Base-by-base conservation (phyloP, 805 yeast genomes). In the Saturnispora galanensis region DNA sequence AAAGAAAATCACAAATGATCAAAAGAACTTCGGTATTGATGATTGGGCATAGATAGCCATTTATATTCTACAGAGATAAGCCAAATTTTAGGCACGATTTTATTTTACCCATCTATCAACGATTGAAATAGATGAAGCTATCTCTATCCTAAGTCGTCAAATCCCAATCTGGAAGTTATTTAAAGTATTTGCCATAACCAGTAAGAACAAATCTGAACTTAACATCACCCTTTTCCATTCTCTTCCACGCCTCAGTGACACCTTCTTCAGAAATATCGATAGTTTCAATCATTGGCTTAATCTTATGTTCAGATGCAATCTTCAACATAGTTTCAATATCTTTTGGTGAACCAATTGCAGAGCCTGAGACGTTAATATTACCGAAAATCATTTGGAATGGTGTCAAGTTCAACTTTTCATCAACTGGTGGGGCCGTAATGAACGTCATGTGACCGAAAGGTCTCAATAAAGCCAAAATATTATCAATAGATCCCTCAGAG, bases 201-300 rank as follows among this genome's bases (percentile, higher is more conserved):
- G 72, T 69, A 47, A 75, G 65, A 15, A 73, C 74, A 52, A 71
- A 72, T 65, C 81, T 70, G 56, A 71, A 76, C 52, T 69, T 69
- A 16, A 71, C 73, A 49, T 74, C 76, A 53, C 76, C 76, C 7
- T 62, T 52, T 26, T 63, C 64, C 57, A 71, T 62, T 59, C 75
- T 69, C 33, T 65, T 60, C 62, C 73, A 71, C 1, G 71, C 77
- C 34, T 56, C 55, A 8, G 60, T 54, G 35, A 71, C 68, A 50
- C 64, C 65, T 35, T 61, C 65, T 51, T 64, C 76, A 47, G 59
- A 55, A 37, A 75, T 67, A 29, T 71, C 74, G 29, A 74, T 55
- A 30, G 65, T 67, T 60, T 75, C 79, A 42, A 73, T 59, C 77
- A 76, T 69, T 16, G 77, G 72, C 50, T 63, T 66, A 50, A 74